Conservation (phyloP, 2,329 filamentous ascomycete species). For the Thelonectria rubi region DNA sequence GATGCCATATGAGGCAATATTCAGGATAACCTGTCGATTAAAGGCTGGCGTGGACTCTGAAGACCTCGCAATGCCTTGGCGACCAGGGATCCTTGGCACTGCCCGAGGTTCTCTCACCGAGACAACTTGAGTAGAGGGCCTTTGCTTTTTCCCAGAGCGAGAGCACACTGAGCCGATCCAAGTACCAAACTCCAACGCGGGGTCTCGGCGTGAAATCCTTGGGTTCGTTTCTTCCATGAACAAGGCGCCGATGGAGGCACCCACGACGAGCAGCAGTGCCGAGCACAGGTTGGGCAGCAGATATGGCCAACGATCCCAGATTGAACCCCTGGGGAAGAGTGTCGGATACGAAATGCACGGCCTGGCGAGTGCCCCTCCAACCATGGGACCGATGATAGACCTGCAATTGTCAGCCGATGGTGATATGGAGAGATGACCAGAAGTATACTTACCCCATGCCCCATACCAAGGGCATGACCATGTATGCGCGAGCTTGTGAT, state of each 20-base stretch:
- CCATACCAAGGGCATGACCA: conserved; percentile 98
- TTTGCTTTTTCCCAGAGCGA: conserved; percentile 51
- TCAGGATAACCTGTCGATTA: conserved; percentile 75
- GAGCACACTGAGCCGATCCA: conserved; percentile 66
- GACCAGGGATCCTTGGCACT: conserved; percentile 29
- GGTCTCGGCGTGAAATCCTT: conserved; percentile 78
- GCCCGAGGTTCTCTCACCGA: conserved; percentile 39
- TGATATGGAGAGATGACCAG: neutral
- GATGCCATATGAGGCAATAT: conserved; percentile 90
- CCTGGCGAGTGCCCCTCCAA: conserved; percentile 88
- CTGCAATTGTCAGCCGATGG: conserved; percentile 54
- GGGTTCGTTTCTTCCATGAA: conserved; percentile 95
- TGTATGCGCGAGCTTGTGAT: conserved; percentile 81
- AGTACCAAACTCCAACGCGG: conserved; percentile 78
- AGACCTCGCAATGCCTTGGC: conserved; percentile 60
- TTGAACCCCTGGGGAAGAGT: conserved; percentile 74
- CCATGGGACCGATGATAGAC: conserved; percentile 90
- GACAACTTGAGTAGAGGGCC: neutral
- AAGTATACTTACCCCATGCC: conserved; percentile 76
- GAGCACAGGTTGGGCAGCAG: conserved; percentile 93
- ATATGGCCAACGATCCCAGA: conserved; percentile 90
- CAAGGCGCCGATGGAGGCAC: conserved; percentile 82
- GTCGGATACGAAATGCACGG: conserved; percentile 84
- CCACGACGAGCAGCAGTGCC: conserved; percentile 76
- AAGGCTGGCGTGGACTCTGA: conserved; percentile 55